A percentile compares a stretch with the other conserved stretches of the same genome.
These are phyloP conservation scores for Ceratocystis huliohia DNA, from an alignment of 2,329 filamentous ascomycete genomes.

Conservation along the genomic window DNA sequence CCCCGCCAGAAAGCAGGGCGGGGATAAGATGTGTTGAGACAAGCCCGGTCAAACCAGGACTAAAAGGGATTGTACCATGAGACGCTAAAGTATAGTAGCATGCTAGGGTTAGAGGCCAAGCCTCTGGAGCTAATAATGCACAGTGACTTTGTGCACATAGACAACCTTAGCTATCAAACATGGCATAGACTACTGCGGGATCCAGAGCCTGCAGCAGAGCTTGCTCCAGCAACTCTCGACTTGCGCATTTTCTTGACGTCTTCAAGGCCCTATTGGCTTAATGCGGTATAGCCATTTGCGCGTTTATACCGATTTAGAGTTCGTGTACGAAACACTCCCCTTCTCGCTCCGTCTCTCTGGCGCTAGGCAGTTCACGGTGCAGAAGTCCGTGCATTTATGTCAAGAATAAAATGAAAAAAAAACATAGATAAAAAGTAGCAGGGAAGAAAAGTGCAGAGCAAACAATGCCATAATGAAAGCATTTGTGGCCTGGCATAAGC, in stretches of 20 bases:
- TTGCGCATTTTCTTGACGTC: too few species aligned
- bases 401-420: neutral
- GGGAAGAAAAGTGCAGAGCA: neutral
- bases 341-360: neutral
- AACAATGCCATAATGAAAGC: neutral
- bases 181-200: too few species aligned
- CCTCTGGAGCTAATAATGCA: neutral
- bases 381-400: conserved; percentile 6
- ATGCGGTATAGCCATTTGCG: neutral
- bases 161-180: too few species aligned
- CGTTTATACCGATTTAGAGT: neutral
- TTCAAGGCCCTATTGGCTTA: neutral
- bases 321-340: neutral
- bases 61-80: too few species aligned
- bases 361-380: neutral
- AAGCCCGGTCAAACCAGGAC: too few species aligned
- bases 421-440: neutral
- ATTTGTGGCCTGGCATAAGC: neutral
- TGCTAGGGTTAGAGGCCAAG: neutral
- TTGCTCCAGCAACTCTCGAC: too few species aligned
- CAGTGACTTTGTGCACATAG: too few species aligned
- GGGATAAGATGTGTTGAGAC: neutral
- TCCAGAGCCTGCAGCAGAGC: too few species aligned
- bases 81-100: neutral
- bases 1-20: neutral